phyloP scores from a whole-genome alignment of 2,329 filamentous ascomycete species.

The Tolypocladium inflatum region DNA sequence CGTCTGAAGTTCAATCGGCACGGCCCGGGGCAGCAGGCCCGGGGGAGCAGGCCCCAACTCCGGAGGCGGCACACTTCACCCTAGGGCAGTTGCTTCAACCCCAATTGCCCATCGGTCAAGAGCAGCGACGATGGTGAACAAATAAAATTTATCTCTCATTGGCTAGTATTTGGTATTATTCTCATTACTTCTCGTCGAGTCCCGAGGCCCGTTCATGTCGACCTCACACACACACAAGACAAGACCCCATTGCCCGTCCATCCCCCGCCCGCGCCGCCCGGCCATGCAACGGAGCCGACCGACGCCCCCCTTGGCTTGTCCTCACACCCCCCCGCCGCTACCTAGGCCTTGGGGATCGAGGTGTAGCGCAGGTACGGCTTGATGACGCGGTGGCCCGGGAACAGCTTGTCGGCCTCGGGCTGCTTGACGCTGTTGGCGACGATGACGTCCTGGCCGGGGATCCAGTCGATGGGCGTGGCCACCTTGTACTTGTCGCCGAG shows the following conservation, averaged over 20 bases:
- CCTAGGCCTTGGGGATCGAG: constrained; percentile 46
- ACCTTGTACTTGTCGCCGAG: constrained; percentile 80
- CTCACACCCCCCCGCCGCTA: background rate
- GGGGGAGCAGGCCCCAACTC: no score
- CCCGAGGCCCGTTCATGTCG: background rate
- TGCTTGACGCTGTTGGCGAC: constrained; percentile 76
- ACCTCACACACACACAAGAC: background rate
- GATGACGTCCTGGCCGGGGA: constrained; percentile 82
- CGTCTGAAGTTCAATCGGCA: no score
- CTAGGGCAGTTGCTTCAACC: no score
- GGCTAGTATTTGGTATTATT: background rate
- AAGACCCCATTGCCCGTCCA: background rate
- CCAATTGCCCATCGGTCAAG: no score
- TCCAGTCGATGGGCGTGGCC: constrained; percentile 87
- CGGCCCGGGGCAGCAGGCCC: no score
- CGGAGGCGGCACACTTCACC: no score
- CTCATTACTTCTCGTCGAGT: background rate
- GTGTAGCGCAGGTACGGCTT: constrained; percentile 71
- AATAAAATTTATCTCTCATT: background rate
- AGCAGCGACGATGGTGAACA: no score
- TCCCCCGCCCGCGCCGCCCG: background rate
- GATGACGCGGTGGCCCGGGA: constrained; percentile 63
- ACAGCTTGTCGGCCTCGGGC: constrained; percentile 79
- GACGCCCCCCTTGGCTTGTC: background rate
- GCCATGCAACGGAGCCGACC: background rate